These are phyloP conservation scores for Plantago major DNA, from an alignment of 257 asterid species.

Conservation along the genomic window DNA sequence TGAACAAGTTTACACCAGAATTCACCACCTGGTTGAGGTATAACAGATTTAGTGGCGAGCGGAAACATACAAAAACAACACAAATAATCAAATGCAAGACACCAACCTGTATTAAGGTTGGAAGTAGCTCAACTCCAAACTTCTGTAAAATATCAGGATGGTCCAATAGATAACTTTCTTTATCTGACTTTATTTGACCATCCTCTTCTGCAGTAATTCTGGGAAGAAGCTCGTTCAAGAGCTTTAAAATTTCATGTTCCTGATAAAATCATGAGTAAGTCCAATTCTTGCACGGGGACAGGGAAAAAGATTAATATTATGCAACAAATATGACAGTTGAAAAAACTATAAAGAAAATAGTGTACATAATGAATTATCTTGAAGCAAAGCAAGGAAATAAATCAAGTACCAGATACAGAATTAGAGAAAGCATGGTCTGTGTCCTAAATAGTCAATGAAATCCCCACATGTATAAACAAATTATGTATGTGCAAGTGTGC, in stretches of 20 bases:
- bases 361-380: too few species aligned
- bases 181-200: slow-evolving; percentile 44
- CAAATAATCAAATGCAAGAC: slow-evolving; percentile 14
- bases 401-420: too few species aligned
- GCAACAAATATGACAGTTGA: not conserved
- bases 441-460: too few species aligned
- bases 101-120: slow-evolving; percentile 75
- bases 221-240: slow-evolving; percentile 88
- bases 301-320: not conserved
- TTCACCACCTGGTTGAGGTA: slow-evolving; percentile 67
- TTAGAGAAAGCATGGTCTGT: too few species aligned
- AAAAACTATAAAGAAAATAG: too few species aligned
- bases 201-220: slow-evolving; percentile 42
- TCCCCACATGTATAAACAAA: too few species aligned
- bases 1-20: slow-evolving; percentile 68
- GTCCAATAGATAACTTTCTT: slow-evolving; percentile 57
- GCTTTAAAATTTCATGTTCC: slow-evolving; percentile 73
- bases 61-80: slow-evolving; percentile 6
- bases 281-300: slow-evolving; percentile 1
- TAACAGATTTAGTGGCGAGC: slow-evolving; percentile 18
- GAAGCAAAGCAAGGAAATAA: too few species aligned
- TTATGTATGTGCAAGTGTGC: too few species aligned
- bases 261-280: slow-evolving; percentile 25
- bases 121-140: slow-evolving; percentile 82
- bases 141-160: slow-evolving; percentile 70